Base-by-base conservation (phyloP, 148 eudicot species). In the Spergularia marina region DNA sequence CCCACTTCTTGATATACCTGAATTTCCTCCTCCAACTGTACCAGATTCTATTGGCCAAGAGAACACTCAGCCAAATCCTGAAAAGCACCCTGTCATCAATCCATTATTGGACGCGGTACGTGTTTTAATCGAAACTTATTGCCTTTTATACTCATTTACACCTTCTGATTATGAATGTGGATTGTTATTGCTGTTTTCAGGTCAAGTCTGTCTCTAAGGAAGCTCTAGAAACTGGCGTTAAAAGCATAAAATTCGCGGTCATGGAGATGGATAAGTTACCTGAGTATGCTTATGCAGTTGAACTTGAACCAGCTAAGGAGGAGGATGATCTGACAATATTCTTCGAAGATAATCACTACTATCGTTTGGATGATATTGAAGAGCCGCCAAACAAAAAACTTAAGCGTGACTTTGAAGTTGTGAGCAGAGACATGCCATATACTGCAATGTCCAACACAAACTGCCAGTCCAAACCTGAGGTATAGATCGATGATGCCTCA, bases 131-230 rank as follows among this genome's bases (percentile, higher is more conserved):
- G 49, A 44, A 6, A 44, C 49, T 9, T 9, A 44, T 44, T 4
- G 10, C 10, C 49, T 5, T 44, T 4, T 1, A 44, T 9, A 44
- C 10, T 44, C 10, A 44, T 44, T 44, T 44, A 15, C 12, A 60
- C 64, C 6, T 60, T 7, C 64, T 6, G 36, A 17, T 60, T 18
- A 60, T 58, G 18, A 17, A 16, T 4, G 18, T n/a, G 10, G 21
- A 17, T 60, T 30, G 7, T 39, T 47, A 20, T 75, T 71, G 34
- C 61, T 18, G 52, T 53, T 81, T 81, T 36, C 79, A 86, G 89
- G 83, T 86, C 10, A 68, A 75, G 72, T 54, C 79, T 25, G 41
- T 72, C 21, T 81, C 88, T 69, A 65, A 68, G 18, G 71, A 54
- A 77, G 82, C 79, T 36, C 73, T 85, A 9, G 23, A 10, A 5